Evolutionary conservation across 1,284 basidiomycete species (phyloP), one percentile per base, ranked within the genome.

Genomic region (Ustilago lituana): DNA sequence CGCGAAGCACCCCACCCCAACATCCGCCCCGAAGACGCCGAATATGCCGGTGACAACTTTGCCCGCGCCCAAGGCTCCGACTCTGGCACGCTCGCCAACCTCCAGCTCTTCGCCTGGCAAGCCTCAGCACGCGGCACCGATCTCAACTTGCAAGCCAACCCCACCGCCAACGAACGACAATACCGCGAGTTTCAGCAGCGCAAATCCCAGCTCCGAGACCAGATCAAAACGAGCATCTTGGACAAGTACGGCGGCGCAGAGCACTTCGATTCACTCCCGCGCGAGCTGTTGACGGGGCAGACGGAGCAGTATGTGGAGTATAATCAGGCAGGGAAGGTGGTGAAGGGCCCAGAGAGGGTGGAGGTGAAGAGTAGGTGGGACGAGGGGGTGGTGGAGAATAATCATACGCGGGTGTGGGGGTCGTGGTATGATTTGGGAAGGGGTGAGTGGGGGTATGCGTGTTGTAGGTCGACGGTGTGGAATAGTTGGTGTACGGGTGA

Each of bases 241-340:
- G 79, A 80, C 24, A 91, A 88, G 83, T 98, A 99, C 73, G 96
- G 96, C 49, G 96, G 96, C 29, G 95, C 91, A 74, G 87, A 96
- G 83, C 95, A 96, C 83, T 86, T 99, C 59, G 89, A 94, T 82
- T 87, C 87, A 32, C 89, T 89, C 9, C 93, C 96, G 9, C 90
- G 89, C 78, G 95, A 98, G 84, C 85, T 99, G 31, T 83, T 93
- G 33, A 88, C 89, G 61, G 96, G 96, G 0, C 95, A 98, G 84
- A 95, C 94, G 29, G 96, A 98, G 83, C 88, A 94, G 65, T 99
- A 99, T 73, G 91, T 98, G 41, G 96, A 99, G 84, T 99, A 98
- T 83, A 95, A 93, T 54, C 86, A 93, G 59, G 88, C 91, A 4
- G 96, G 96, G 20, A 89, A 92, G 80, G 86, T 98, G 52, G 87